A percentile compares a stretch with the other conserved stretches of the same genome.
Conservation (phyloP, 1,139 yeast genomes). For the Magnusiomyces tetraspermus region DNA sequence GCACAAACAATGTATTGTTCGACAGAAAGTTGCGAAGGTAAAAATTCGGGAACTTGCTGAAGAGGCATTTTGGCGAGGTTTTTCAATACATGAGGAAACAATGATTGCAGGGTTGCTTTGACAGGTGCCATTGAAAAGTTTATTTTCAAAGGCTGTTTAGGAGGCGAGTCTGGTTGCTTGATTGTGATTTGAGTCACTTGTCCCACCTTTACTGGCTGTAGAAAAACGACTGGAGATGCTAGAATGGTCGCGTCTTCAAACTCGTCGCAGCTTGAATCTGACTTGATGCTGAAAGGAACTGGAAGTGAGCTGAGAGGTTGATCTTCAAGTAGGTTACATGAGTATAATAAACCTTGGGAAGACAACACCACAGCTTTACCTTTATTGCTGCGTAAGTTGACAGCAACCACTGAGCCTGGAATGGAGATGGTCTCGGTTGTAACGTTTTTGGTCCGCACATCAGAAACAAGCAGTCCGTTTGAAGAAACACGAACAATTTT, state of each 20-base stretch:
- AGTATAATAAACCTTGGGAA: slow-evolving; percentile 2
- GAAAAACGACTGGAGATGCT: slow-evolving; percentile 13
- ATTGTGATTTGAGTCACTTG: slow-evolving; percentile 5
- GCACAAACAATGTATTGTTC: slow-evolving; percentile 13
- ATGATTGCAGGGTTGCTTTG: slow-evolving; percentile 8
- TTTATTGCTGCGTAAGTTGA: slow-evolving; percentile 9
- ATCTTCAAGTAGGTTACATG: slow-evolving; percentile 10
- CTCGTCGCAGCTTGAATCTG: neutral
- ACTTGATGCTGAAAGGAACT: slow-evolving; percentile 3
- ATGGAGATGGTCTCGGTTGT: slow-evolving; percentile 5
- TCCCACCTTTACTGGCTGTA: slow-evolving; percentile 8
- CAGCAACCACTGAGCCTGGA: slow-evolving; percentile 6
- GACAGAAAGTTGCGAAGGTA: slow-evolving; percentile 5
- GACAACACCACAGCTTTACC: slow-evolving; percentile 12
- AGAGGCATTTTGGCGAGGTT: slow-evolving; percentile 8
- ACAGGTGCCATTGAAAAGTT: slow-evolving; percentile 7
- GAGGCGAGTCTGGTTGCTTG: neutral
- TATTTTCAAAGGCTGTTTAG: neutral
- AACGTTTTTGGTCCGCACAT: slow-evolving; percentile 14
- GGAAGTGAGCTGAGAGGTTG: neutral
- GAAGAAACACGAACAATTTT: slow-evolving; percentile 12
- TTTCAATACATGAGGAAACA: slow-evolving; percentile 10
- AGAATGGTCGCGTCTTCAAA: slow-evolving; percentile 7
- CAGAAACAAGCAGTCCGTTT: slow-evolving; percentile 10
- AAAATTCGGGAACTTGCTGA: slow-evolving; percentile 12